A percentile compares a stretch with the other conserved stretches of the same genome.
phyloP scores from a whole-genome alignment of 164 flowering plant species.

The Macadamia tetraphylla region DNA sequence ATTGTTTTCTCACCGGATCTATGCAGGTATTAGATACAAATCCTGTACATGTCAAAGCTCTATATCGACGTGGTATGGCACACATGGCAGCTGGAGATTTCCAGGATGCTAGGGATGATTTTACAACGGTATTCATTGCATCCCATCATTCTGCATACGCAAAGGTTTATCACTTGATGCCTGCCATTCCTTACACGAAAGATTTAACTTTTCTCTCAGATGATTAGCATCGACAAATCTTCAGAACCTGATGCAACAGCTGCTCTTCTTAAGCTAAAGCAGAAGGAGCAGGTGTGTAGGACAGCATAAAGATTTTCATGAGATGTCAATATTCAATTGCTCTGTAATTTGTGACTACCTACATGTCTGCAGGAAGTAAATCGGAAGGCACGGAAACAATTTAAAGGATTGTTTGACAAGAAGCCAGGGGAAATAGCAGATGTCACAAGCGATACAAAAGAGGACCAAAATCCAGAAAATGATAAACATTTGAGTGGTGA shows the following conservation, averaged over 20 bases:
- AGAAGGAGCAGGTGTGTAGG: constrained; percentile 62
- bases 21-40: constrained; percentile 78
- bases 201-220: constrained; percentile 31
- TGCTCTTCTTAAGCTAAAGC: constrained; percentile 72
- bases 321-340: not conserved
- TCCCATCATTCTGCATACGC: constrained; percentile 1
- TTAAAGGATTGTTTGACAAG: constrained; percentile 95
- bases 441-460: constrained; percentile 27
- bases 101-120: constrained; percentile 83
- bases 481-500: constrained; percentile 20
- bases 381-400: constrained; percentile 68
- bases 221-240: constrained; percentile 74
- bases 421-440: constrained; percentile 95
- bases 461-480: constrained; percentile 19
- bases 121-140: constrained; percentile 49
- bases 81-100: constrained; percentile 86
- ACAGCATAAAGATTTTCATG: not conserved
- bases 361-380: constrained; percentile 57
- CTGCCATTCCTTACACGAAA: not conserved
- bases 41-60: constrained; percentile 83
- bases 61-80: constrained; percentile 98
- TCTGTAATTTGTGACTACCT: not conserved
- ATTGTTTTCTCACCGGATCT: constrained; percentile 3
- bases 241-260: constrained; percentile 83
- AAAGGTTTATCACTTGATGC: not conserved